Base-by-base conservation (phyloP, 805 yeast genomes). In the Yamadazyma akitaensis region DNA sequence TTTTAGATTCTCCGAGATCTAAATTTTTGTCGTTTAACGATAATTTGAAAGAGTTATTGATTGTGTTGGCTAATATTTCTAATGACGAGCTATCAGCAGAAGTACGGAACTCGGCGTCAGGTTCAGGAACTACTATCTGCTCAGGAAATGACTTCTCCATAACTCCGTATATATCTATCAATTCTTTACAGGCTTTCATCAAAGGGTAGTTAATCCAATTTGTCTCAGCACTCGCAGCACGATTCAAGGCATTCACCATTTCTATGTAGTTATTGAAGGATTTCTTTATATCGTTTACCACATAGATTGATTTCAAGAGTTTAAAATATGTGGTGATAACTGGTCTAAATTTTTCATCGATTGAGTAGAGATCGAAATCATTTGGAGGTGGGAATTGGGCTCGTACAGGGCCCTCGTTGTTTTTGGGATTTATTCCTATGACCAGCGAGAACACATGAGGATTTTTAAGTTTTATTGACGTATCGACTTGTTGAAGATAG, bases 11-110 rank as follows among this genome's bases (percentile, higher is more conserved):
- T 0, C 40, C 42, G 17, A 62, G 40, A 24, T 76, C 77, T n/a
- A 79, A 76, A 50, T 81, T 81, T 48, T 91, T 76, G 63, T 90
- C 97, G 51, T 86, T 87, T 37, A 90, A 69, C 51, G 96, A 87
- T 3, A 85, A 60, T 48, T 85, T 87, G 66, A 88, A 85, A 6
- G 91, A 78, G 49, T 81, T 75, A 62, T 88, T 89, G 45, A 89
- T 72, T 2, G 84, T 74, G 50, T 82, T 70, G 0, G 88, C 83
- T 36, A 87, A 76, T 38, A 70, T 72, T 47, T 82, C 86, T 49
- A 77, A 51, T 5, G 64, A 53, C 17, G 67, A 51, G 13, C 53
- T 46, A 12, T 64, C 51, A 10, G 47, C 38, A 21, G 48, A 43
- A 14, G 40, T 40, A 7, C 30, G 13, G 24, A 49, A 38, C 36